Base-by-base conservation (phyloP, 768 basidiomycete species). In the Lentinula sp. region DNA sequence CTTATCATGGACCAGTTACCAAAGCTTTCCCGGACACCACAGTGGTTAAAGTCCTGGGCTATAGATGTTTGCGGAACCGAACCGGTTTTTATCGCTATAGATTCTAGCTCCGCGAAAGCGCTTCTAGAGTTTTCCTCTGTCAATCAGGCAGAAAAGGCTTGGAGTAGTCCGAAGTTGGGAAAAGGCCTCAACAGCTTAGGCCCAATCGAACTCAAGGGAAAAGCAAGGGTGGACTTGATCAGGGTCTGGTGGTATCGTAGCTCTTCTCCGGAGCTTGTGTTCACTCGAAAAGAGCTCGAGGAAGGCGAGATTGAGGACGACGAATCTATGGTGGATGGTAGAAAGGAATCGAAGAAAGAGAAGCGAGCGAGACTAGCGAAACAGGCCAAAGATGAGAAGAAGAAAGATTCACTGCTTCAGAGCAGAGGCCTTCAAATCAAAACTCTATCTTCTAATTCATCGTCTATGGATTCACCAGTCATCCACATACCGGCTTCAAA, bases 1-100 rank as follows among this genome's bases (percentile, higher is more conserved):
- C 70, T 86, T 33, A 81, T 86, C 28, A 77, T 86, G 71, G 83
- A 85, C 63, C 77, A 79, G 57, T 70, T 86, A 5, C 84, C 84
- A 1, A 82, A 81, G 62, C 67, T 74, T 3, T 73, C 77, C 64
- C 79, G 83, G 49, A 76, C 71, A 4, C 65, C 64, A 4, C 73
- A 74, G 23, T 84, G 75, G 64, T 70, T 81, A 37, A 72, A 72
- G 43, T 66, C 63, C 18, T 85, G 84, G 82, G 72, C 74, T 59
- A 74, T 72, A 59, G 65, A 65, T 46, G 78, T 75, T 5, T 77
- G 74, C 52, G 73, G 69, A 0, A 67, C 71, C 16, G 62, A 67
- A 23, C 79, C 82, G 7, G 70, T 76, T 23, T 74, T 77, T 46
- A 59, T 79, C 15, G 73, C 77, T 33, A 69, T 85, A 43, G 79